Evolutionary conservation across 768 basidiomycete genomes (phyloP), one percentile per base, ranked within the genome.

Genomic region (Lactifluus volemus): DNA sequence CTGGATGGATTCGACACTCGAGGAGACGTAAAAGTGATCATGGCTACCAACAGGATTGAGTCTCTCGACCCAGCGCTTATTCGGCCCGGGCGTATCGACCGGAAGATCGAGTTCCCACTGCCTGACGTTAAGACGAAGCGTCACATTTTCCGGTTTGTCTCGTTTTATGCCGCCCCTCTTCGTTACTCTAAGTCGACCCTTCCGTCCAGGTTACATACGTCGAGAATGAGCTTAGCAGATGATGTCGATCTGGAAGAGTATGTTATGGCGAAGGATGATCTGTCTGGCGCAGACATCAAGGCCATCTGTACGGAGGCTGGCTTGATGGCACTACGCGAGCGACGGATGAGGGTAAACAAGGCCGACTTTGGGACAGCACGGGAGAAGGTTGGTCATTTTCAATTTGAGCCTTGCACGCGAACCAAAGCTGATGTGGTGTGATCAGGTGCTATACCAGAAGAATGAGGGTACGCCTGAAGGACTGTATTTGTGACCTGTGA

Each of bases 301-400:
- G 97, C 96, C 1, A 92, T 98, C 5, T 98, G 95, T 72, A 98
- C 97, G 6, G 97, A 99, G 71, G 96, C 97, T n/a, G 97, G 97
- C 66, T 73, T 99, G 54, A 79, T 98, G 38, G 97, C 97, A 5
- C 77, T 99, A 61, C 82, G 97, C 65, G 97, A 99, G 73, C 80
- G 97, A 57, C 80, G 97, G 63, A 98, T 95, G 93, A 79, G 89
- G 70, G 96, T 98, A 14, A 90, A 84, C 38, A 94, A 97, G 75
- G 81, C 79, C 7, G 96, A 98, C 73, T 92, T 98, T 68, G 86
- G 90, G 4, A 71, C 86, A 12, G 96, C 96, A 3, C 78, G 95
- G 71, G 96, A 98, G 78, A 97, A 97, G 85, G 94, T 92, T 67
- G 36, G 77, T 67, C 4, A 25, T 42, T 41, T 38, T 14, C 7